Evolutionary conservation across 1,284 basidiomycete species (phyloP).

Genomic region (Papiliotrema laurentii): DNA sequence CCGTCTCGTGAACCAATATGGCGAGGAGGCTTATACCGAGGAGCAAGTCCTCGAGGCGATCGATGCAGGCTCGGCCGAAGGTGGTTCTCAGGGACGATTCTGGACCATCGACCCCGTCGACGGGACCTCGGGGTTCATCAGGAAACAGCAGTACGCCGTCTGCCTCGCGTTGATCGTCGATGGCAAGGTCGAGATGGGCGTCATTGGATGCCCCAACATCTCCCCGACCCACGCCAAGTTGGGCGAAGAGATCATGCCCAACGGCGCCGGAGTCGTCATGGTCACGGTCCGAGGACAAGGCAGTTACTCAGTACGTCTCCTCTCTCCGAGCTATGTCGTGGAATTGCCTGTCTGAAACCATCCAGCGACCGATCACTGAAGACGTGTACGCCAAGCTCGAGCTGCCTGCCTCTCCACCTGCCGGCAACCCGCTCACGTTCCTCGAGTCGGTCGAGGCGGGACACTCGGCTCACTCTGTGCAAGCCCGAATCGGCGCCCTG

Average conservation of each 20-base stretch:
- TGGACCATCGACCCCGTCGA: conserved; percentile 52
- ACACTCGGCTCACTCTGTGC: conserved; percentile 83
- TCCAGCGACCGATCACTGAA: conserved; percentile 30
- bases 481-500: conserved; percentile 65
- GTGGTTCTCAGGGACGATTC: conserved; percentile 61
- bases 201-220: conserved; percentile 94
- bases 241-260: conserved; percentile 51
- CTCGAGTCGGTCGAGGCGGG: conserved; percentile 92
- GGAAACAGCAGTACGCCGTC: conserved; percentile 95
- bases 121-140: conserved; percentile 65
- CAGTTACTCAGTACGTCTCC: conserved; percentile 58
- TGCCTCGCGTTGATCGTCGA: conserved; percentile 89
- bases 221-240: conserved; percentile 59
- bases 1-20: conserved; percentile 74
- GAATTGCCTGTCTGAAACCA: background rate
- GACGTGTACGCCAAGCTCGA: conserved; percentile 34
- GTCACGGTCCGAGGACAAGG: conserved; percentile 78
- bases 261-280: conserved; percentile 70
- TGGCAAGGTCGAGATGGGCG: conserved; percentile 75
- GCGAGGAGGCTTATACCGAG: conserved; percentile 38
- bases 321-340: background rate
- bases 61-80: conserved; percentile 76
- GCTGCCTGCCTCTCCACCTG: conserved; percentile 34
- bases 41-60: conserved; percentile 70
- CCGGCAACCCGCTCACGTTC: conserved; percentile 52